phyloP scores from a whole-genome alignment of 2,329 filamentous ascomycete species.

The Pseudogymnoascus sp. region DNA sequence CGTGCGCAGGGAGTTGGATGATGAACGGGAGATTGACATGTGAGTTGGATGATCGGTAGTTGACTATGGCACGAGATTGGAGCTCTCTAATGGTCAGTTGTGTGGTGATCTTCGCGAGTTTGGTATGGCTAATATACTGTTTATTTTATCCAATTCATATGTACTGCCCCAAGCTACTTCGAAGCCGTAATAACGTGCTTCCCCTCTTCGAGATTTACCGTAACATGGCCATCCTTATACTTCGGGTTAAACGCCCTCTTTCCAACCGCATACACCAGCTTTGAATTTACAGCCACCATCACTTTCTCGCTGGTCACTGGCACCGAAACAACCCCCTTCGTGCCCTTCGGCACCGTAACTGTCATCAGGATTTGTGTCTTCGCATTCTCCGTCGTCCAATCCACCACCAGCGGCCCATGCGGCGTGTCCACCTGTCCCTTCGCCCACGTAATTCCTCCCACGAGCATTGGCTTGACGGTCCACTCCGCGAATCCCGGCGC shows the following conservation, averaged over 20 bases:
- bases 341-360: constrained; percentile 27
- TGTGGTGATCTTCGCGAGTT: neutral
- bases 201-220: neutral
- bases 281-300: constrained; percentile 17
- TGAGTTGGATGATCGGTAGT: neutral
- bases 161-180: neutral
- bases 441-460: constrained; percentile 35
- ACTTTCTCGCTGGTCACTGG: constrained; percentile 15
- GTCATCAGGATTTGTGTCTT: constrained; percentile 24
- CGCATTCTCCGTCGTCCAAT: constrained; percentile 29
- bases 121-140: neutral
- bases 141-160: neutral
- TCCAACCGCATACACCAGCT: neutral
- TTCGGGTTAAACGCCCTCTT: neutral
- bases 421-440: constrained; percentile 37
- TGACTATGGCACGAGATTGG: neutral
- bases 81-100: neutral
- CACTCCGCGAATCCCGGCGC: constrained; percentile 37
- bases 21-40: neutral
- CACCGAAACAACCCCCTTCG: constrained; percentile 19
- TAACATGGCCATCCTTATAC: constrained; percentile 17
- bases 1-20: neutral
- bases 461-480: constrained; percentile 31
- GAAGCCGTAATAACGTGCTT: neutral
- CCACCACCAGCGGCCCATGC: constrained; percentile 30